Percentiles rank a stretch among this genome's conserved stretches.
These are phyloP conservation scores for Suillus alpinus DNA, from an alignment of 768 basidiomycete genomes.

Conservation along the genomic window DNA sequence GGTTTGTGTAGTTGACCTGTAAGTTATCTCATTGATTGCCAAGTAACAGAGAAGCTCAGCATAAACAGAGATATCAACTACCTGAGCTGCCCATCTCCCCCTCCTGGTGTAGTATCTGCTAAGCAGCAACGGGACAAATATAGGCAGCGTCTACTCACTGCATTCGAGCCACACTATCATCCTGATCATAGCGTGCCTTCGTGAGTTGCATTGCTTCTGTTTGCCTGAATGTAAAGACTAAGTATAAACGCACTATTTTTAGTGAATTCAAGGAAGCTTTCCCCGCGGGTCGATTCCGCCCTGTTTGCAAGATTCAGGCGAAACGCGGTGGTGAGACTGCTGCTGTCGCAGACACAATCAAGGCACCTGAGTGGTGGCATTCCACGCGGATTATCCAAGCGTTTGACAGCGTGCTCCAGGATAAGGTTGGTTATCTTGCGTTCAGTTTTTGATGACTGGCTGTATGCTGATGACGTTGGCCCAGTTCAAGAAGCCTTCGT, in stretches of 20 bases:
- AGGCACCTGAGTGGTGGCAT: slow-evolving; percentile 93
- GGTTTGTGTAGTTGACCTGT: slow-evolving; percentile 86
- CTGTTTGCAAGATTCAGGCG: slow-evolving; percentile 87
- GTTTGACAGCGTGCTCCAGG: slow-evolving; percentile 82
- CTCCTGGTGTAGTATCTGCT: slow-evolving; percentile 66
- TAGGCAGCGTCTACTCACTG: slow-evolving; percentile 66
- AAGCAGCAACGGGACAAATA: slow-evolving; percentile 83
- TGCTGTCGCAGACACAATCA: slow-evolving; percentile 85
- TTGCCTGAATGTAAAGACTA: background rate
- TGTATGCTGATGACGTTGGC: slow-evolving; percentile 9
- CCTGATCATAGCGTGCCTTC: slow-evolving; percentile 84
- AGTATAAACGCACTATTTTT: slow-evolving; percentile 12
- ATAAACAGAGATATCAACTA: slow-evolving; percentile 71
- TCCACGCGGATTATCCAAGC: slow-evolving; percentile 88
- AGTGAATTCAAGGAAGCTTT: slow-evolving; percentile 96
- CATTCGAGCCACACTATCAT: slow-evolving; percentile 85
- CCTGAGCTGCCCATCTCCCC: slow-evolving; percentile 80
- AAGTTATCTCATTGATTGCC: slow-evolving; percentile 28
- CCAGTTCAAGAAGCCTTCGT: slow-evolving; percentile 84
- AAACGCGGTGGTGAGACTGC: slow-evolving; percentile 77
- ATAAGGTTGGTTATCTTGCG: slow-evolving; percentile 52
- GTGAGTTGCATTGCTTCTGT: slow-evolving; percentile 29
- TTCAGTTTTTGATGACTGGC: background rate
- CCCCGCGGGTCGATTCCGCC: slow-evolving; percentile 87
- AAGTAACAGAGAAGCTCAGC: background rate